Evolutionary conservation across 2,329 filamentous ascomycete species (phyloP).

Genomic region (Amauroascus niger): DNA sequence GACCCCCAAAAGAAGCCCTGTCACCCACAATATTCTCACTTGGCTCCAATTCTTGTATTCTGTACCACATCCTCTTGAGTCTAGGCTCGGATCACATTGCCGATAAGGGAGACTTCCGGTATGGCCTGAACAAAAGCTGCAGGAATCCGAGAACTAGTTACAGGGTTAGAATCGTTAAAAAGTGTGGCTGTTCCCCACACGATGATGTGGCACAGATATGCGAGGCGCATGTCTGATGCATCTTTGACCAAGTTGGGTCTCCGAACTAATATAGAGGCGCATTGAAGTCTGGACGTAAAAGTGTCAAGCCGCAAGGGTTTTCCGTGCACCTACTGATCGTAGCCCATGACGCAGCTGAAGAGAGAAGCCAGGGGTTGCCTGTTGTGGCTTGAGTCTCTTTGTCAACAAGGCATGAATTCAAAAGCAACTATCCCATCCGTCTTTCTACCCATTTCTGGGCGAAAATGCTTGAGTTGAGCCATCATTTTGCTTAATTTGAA

Average conservation of each 20-base stretch:
- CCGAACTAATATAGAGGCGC: not conserved
- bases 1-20: not conserved
- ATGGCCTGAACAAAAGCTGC: not conserved
- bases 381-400: constrained; percentile 6
- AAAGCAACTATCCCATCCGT: not conserved
- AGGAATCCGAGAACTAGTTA: not conserved
- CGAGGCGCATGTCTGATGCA: not conserved
- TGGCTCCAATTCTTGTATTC: not conserved
- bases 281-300: not conserved
- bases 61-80: not conserved
- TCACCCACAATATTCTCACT: not conserved
- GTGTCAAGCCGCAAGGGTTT: not conserved
- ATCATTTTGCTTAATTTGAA: not conserved
- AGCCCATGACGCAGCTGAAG: not conserved
- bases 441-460: constrained; percentile 4
- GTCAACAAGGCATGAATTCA: constrained; percentile 3
- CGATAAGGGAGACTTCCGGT: not conserved
- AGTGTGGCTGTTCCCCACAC: constrained; percentile 6
- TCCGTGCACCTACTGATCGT: not conserved
- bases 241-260: not conserved
- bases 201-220: constrained; percentile 10
- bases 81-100: constrained; percentile 1
- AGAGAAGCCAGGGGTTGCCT: not conserved
- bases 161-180: not conserved
- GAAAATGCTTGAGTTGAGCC: constrained; percentile 10